Percentiles rank a stretch among this genome's conserved stretches.
Conservation (phyloP, 2,329 filamentous ascomycete species). For the Diaporthe vaccinii region DNA sequence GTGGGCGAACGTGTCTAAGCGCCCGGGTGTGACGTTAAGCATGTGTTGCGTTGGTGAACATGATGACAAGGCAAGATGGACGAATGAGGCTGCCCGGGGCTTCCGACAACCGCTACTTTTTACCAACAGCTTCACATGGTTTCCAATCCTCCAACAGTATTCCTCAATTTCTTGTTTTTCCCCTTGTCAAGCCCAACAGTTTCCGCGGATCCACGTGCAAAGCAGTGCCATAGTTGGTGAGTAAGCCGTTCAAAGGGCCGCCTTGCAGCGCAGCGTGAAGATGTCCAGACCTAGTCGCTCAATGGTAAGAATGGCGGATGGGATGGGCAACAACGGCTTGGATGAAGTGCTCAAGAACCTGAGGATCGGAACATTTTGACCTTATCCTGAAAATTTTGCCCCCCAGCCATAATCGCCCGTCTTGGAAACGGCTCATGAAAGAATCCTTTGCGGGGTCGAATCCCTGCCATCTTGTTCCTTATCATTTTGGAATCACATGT, state of each 20-base stretch:
- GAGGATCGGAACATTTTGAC: neutral
- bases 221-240: neutral
- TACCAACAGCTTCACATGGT: neutral
- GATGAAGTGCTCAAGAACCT: neutral
- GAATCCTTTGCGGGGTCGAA: neutral
- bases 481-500: neutral
- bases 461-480: neutral
- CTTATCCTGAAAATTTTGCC: slow-evolving; percentile 1
- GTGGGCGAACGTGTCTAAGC: neutral
- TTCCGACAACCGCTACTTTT: neutral
- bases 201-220: no score
- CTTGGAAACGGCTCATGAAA: neutral
- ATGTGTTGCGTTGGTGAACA: neutral
- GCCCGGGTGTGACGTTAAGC: neutral
- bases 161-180: neutral
- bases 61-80: neutral
- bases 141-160: neutral
- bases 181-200: neutral
- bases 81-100: neutral
- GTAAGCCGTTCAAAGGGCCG: neutral
- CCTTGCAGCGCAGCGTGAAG: no score
- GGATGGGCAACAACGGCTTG: neutral
- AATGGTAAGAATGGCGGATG: no score
- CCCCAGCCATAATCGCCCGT: neutral
- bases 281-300: neutral